Base-by-base conservation (phyloP, 352 stramenopile genomes). In the Pythium grandisporangium region DNA sequence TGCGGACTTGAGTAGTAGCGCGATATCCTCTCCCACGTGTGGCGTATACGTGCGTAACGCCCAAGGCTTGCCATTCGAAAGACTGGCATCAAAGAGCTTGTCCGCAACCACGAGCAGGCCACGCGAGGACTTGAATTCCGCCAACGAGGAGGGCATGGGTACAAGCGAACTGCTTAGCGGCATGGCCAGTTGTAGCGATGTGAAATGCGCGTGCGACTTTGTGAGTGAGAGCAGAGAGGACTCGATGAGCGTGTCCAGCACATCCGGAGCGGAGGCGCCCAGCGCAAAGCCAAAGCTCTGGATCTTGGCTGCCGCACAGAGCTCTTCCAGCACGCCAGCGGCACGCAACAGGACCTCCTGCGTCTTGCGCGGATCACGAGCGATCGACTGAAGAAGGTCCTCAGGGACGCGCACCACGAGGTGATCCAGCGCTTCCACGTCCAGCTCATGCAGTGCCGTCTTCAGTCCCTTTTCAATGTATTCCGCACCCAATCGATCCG, bases 61-160 rank as follows among this genome's bases (percentile, higher is more conserved):
- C 37, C 89, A 64, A 7, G 75, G 75, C 34, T 90, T 87, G 27
- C 64, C 66, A 42, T 66, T 83, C 6, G 61, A 66, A n/a, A 93
- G 55, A 42, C 61, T 56, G 7, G 66, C 50, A 27, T 87, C 70
- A 10, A 89, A 61, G 14, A 72, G 65, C 29, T 73, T 67, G 26
- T 89, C 78, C 1, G 60, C 74, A 23, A 90, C 71, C 19, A 84
- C 26, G 36, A 84, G 34, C 45, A 89, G 69, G 8, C 69, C 40
- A 2, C 53, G 51, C 30, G 73, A 62, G 21, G 58, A 40, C n/a
- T 58, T 51, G 37, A 85, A 79, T 35, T 79, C 55, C 26, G 37
- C 45, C 25, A 83, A 25, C 0, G 32, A 26, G 4, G 57, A 37
- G 4, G 68, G 55, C 7, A 87, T 25, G 5, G 67, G 61, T 17